phyloP scores from a whole-genome alignment of 2,329 filamentous ascomycete species.

The Pochonia chlamydosporia region DNA sequence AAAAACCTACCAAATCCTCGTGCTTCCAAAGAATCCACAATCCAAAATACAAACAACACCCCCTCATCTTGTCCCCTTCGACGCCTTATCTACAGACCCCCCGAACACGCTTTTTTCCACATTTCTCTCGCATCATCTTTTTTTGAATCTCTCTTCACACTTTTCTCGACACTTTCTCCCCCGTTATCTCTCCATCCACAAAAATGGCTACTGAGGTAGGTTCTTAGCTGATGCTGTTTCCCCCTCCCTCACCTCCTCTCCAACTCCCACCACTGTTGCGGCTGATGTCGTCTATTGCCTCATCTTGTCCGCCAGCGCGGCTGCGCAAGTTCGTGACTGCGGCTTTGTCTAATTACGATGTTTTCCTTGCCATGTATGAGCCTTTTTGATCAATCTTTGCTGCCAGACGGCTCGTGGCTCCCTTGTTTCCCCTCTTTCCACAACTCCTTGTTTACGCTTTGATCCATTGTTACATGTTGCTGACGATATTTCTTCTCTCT shows the following conservation, averaged over 20 bases:
- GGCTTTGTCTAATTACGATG: not conserved
- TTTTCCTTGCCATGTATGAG: not conserved
- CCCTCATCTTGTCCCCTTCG: slow-evolving; percentile 19
- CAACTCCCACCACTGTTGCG: slow-evolving; percentile 4
- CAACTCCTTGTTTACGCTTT: slow-evolving; percentile 5
- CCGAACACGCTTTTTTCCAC: slow-evolving; percentile 15
- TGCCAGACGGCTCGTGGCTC: not conserved
- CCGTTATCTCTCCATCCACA: slow-evolving; percentile 8
- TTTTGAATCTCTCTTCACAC: slow-evolving; percentile 7
- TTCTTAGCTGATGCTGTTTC: slow-evolving; percentile 4
- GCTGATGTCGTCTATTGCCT: slow-evolving; percentile 2
- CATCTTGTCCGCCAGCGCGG: not conserved
- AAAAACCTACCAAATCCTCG: slow-evolving; percentile 8
- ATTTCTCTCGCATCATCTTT: slow-evolving; percentile 15
- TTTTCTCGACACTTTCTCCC: not conserved
- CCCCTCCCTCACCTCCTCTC: slow-evolving; percentile 8
- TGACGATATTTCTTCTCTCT: slow-evolving; percentile 30
- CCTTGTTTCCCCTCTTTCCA: slow-evolving; percentile 6
- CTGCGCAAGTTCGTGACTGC: not conserved
- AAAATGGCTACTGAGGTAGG: slow-evolving; percentile 30
- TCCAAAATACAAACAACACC: slow-evolving; percentile 26
- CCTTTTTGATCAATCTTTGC: not conserved
- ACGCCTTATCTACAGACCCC: slow-evolving; percentile 14
- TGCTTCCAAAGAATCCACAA: slow-evolving; percentile 18
- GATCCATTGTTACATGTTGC: slow-evolving; percentile 17